These are phyloP conservation scores for Scheffersomyces titani DNA, from an alignment of 1,139 yeast genomes.

Conservation along the genomic window DNA sequence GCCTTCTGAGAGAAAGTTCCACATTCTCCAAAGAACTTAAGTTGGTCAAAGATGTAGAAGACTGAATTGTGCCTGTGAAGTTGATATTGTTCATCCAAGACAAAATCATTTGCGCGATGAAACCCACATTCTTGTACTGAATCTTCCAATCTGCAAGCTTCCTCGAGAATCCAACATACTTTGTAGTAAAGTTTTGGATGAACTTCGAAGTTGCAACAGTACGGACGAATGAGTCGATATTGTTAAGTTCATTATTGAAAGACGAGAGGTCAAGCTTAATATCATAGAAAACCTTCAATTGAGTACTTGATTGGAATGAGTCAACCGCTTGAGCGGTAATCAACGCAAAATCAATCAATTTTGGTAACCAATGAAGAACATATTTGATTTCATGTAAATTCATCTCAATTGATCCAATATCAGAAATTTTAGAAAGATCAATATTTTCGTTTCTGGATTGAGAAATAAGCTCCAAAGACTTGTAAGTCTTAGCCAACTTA, in stretches of 20 bases:
- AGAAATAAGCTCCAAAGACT: constrained; percentile 18
- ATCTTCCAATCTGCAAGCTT: constrained; percentile 30
- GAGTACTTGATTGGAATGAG: constrained; percentile 12
- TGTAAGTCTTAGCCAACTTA: constrained; percentile 10
- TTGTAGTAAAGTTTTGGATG: constrained; percentile 21
- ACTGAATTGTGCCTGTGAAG: constrained; percentile 14
- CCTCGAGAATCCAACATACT: constrained; percentile 17
- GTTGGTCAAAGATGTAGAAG: constrained; percentile 23
- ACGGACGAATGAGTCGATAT: constrained; percentile 10
- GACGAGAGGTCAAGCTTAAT: constrained; percentile 20
- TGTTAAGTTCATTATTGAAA: constrained; percentile 11
- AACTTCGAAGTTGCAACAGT: constrained; percentile 15
- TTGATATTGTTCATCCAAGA: constrained; percentile 28
- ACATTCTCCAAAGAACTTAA: constrained; percentile 34
- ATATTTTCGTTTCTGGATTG: constrained; percentile 13
- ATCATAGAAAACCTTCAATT: constrained; percentile 18
- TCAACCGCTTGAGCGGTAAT: constrained; percentile 24
- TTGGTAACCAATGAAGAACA: constrained; percentile 45
- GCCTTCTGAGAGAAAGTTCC: constrained; percentile 49
- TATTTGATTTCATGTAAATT: constrained; percentile 19
- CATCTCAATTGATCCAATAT: constrained; percentile 15
- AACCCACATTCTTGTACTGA: constrained; percentile 29
- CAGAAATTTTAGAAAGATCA: constrained; percentile 15
- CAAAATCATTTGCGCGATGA: constrained; percentile 48
- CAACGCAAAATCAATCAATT: constrained; percentile 50